Conservation (phyloP, 1,139 yeast species). For the Geotrichum restrictum region DNA sequence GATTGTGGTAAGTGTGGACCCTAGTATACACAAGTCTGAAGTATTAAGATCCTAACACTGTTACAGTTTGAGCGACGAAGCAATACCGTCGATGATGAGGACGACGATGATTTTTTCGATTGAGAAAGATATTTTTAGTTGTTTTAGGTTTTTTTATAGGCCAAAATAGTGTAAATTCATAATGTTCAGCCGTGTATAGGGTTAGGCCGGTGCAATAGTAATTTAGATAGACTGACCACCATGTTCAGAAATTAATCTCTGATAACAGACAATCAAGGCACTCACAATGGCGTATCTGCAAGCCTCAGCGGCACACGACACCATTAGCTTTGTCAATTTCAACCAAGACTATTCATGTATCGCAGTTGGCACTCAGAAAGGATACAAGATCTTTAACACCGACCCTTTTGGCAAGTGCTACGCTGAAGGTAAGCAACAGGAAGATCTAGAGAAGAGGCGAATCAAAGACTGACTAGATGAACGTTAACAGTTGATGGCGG, state of each 20-base stretch:
- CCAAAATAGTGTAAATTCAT: too few relatives aligned
- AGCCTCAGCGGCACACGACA: conserved; percentile 16
- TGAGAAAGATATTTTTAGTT: background rate
- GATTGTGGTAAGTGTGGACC: conserved; percentile 43
- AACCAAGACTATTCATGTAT: conserved; percentile 89
- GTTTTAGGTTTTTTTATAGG: too few relatives aligned
- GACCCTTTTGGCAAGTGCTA: conserved; percentile 88
- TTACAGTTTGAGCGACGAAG: conserved; percentile 19
- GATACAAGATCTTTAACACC: conserved; percentile 84
- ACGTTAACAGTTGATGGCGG: background rate
- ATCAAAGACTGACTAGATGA: background rate
- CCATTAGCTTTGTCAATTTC: conserved; percentile 61
- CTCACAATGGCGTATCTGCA: background rate
- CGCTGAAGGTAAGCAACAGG: conserved; percentile 41
- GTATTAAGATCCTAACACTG: background rate
- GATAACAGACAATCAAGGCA: background rate
- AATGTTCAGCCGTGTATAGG: background rate
- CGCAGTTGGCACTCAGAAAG: conserved; percentile 71
- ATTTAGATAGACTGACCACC: too few relatives aligned
- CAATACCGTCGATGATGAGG: conserved; percentile 3
- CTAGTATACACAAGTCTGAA: background rate
- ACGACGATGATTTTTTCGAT: conserved; percentile 1
- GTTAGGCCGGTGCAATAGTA: background rate
- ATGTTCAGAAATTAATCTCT: too few relatives aligned
- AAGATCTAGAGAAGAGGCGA: background rate